These are phyloP conservation scores for Pulveroboletus frians DNA, from an alignment of 768 basidiomycete species.

Conservation along the genomic window DNA sequence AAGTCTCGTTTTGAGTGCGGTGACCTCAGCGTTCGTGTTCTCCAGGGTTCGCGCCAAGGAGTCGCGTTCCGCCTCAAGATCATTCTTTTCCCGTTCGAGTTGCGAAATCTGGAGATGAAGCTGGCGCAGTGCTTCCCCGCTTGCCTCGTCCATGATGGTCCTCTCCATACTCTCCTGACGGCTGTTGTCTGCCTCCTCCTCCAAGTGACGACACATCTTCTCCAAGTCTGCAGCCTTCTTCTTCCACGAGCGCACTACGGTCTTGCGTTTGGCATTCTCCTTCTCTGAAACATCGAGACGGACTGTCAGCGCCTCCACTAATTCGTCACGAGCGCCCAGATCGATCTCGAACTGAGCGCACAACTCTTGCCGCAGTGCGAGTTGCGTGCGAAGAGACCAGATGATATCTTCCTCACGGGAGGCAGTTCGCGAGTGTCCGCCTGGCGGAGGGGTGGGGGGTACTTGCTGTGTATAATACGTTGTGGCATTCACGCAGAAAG, in stretches of 20 bases:
- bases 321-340: constrained; percentile 65
- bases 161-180: constrained; percentile 76
- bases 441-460: constrained; percentile 57
- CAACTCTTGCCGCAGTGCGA: constrained; percentile 69
- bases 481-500: constrained; percentile 65
- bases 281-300: constrained; percentile 53
- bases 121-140: constrained; percentile 70
- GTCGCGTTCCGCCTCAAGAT: constrained; percentile 44
- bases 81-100: constrained; percentile 63
- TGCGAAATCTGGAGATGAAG: constrained; percentile 75
- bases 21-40: constrained; percentile 59
- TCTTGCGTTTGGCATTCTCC: constrained; percentile 58
- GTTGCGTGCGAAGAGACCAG: constrained; percentile 67
- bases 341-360: constrained; percentile 76
- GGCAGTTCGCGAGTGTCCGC: constrained; percentile 49
- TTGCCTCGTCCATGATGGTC: constrained; percentile 81
- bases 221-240: constrained; percentile 76
- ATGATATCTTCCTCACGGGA: constrained; percentile 72
- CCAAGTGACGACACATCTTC: constrained; percentile 55
- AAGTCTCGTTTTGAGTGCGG: constrained; percentile 57
- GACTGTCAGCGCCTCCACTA: constrained; percentile 54
- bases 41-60: constrained; percentile 21
- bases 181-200: constrained; percentile 86
- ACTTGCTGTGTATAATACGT: constrained; percentile 77
- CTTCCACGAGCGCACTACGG: constrained; percentile 56